Conservation (phyloP, 2,329 filamentous ascomycete genomes). For the Claviceps purpurea region DNA sequence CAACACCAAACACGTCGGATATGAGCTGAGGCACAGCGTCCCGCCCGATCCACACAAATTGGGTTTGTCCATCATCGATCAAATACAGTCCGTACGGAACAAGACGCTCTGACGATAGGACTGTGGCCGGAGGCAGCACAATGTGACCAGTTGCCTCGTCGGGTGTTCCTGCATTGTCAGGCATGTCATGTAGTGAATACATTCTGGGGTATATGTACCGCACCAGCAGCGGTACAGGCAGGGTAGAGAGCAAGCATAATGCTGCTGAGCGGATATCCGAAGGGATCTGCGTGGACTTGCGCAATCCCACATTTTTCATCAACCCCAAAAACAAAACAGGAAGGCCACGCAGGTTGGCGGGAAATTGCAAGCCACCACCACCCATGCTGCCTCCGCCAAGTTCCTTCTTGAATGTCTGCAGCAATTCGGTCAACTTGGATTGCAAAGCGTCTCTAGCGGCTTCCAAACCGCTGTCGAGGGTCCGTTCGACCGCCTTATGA, state of each 20-base stretch:
- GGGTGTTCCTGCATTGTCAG: constrained; percentile 76
- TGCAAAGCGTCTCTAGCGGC: constrained; percentile 83
- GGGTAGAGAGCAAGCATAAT: constrained; percentile 83
- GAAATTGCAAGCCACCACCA: constrained; percentile 86
- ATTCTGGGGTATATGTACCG: constrained; percentile 82
- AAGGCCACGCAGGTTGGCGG: constrained; percentile 77
- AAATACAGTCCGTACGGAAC: constrained; percentile 87
- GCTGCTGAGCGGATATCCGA: constrained; percentile 88
- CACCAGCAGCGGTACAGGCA: constrained; percentile 78
- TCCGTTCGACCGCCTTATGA: constrained; percentile 92
- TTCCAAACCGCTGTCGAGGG: constrained; percentile 74
- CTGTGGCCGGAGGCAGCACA: constrained; percentile 68
- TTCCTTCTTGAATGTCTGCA: constrained; percentile 95
- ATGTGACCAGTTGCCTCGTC: constrained; percentile 82
- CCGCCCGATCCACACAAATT: constrained; percentile 92
- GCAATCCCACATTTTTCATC: constrained; percentile 90
- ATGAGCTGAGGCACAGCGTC: constrained; percentile 86
- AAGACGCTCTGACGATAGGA: constrained; percentile 77
- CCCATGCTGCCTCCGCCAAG: constrained; percentile 92
- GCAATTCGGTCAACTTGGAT: constrained; percentile 78
- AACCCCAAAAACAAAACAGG: constrained; percentile 85
- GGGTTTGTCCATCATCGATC: constrained; percentile 92
- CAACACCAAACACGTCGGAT: constrained; percentile 76
- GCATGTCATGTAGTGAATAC: constrained; percentile 92
- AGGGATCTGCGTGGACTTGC: constrained; percentile 86